These are phyloP conservation scores for Talaromyces proteolyticus DNA, from an alignment of 495 filamentous ascomycete genomes.

Conservation along the genomic window DNA sequence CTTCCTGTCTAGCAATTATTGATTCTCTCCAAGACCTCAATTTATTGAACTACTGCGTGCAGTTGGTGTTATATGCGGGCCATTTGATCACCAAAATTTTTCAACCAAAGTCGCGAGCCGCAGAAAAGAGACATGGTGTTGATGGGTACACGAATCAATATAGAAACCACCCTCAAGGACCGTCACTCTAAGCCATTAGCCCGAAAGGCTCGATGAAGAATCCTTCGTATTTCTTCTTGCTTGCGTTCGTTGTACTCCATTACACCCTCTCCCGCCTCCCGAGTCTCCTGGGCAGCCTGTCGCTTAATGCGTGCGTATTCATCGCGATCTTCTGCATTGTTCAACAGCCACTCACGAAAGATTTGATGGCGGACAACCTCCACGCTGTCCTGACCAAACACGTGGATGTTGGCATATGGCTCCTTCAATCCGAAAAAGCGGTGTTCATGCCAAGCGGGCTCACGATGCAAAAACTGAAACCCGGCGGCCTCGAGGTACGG, in stretches of 20 bases:
- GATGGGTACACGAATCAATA: too few relatives aligned
- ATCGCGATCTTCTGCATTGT: slow-evolving; percentile 26
- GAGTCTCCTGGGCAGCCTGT: slow-evolving; percentile 18
- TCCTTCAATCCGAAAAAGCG: slow-evolving; percentile 33
- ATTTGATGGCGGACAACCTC: slow-evolving; percentile 36
- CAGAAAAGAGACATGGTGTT: too few relatives aligned
- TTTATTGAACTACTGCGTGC: too few relatives aligned
- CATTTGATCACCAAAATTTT: too few relatives aligned
- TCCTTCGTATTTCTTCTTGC: slow-evolving; percentile 28
- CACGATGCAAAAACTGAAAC: slow-evolving; percentile 38
- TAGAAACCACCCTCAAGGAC: too few relatives aligned
- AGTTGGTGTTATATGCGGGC: too few relatives aligned
- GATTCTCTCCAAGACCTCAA: too few relatives aligned
- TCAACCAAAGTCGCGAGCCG: too few relatives aligned
- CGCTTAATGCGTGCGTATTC: slow-evolving; percentile 36
- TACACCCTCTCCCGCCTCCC: slow-evolving; percentile 23
- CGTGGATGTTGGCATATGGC: slow-evolving; percentile 35
- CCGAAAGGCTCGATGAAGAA: slow-evolving; percentile 31
- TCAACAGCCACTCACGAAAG: slow-evolving; percentile 40
- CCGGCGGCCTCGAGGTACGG: slow-evolving; percentile 32
- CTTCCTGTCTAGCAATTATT: too few relatives aligned
- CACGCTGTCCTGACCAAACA: slow-evolving; percentile 35
- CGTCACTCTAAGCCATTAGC: too few relatives aligned
- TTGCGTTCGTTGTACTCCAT: slow-evolving; percentile 36
- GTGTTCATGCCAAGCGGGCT: slow-evolving; percentile 41